Percentiles rank a stretch among this genome's conserved stretches.
phyloP scores from a whole-genome alignment of 2,329 filamentous ascomycete genomes.

The Hyphodiscus sp. region DNA sequence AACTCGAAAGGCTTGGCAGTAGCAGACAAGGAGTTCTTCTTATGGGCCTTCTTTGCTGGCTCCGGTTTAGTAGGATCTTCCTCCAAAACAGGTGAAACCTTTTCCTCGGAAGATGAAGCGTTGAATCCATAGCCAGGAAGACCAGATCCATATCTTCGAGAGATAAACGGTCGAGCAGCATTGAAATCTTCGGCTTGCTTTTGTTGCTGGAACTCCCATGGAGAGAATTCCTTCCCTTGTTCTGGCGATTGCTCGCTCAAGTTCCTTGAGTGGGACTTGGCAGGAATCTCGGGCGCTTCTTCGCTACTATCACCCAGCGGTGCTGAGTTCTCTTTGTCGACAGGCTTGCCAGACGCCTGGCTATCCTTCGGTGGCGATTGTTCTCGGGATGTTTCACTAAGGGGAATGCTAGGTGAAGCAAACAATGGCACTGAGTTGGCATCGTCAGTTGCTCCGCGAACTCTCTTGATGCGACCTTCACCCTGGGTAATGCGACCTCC shows the following conservation, averaged over 20 bases:
- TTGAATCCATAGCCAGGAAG: slow-evolving; percentile 23
- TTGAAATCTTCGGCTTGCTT: slow-evolving; percentile 34
- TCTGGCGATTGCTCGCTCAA: slow-evolving; percentile 47
- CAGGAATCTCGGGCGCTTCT: slow-evolving; percentile 23
- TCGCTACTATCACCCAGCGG: slow-evolving; percentile 15
- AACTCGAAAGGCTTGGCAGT: slow-evolving; percentile 60
- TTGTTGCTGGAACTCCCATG: slow-evolving; percentile 52
- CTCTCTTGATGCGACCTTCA: slow-evolving; percentile 69
- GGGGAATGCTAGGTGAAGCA: slow-evolving; percentile 46
- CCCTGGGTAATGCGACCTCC: slow-evolving; percentile 57
- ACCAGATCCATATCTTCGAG: slow-evolving; percentile 22
- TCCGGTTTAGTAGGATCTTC: not conserved
- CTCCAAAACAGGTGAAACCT: slow-evolving; percentile 11
- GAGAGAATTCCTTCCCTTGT: slow-evolving; percentile 48
- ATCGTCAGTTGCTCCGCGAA: slow-evolving; percentile 56
- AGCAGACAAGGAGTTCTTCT: slow-evolving; percentile 56
- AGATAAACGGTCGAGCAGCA: slow-evolving; percentile 25
- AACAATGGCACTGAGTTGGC: slow-evolving; percentile 71
- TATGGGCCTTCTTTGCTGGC: slow-evolving; percentile 28
- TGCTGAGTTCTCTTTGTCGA: slow-evolving; percentile 29
- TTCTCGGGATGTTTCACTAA: slow-evolving; percentile 28
- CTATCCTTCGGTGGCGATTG: slow-evolving; percentile 27
- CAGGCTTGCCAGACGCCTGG: slow-evolving; percentile 6
- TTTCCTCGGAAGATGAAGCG: slow-evolving; percentile 27
- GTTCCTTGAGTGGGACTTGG: slow-evolving; percentile 40